These are phyloP conservation scores for Mycena vulgaris DNA, from an alignment of 768 basidiomycete genomes.

Conservation along the genomic window DNA sequence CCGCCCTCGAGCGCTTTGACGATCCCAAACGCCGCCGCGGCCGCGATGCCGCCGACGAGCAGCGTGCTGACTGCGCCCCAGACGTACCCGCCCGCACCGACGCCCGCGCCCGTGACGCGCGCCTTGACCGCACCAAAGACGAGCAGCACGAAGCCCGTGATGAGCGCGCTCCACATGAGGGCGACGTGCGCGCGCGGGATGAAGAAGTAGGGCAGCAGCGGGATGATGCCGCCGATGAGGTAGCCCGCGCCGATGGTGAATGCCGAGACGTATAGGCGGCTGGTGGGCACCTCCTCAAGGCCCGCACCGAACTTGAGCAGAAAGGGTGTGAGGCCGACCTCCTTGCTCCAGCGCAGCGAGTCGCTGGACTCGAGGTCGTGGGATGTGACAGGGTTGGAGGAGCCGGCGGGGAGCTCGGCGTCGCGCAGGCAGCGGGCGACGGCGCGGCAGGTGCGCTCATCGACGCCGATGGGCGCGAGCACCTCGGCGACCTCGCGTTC, in stretches of 20 bases:
- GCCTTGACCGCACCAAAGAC: conserved; percentile 95
- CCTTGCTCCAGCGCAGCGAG: conserved; percentile 76
- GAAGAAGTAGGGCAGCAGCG: conserved; percentile 94
- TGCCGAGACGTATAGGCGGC: conserved; percentile 90
- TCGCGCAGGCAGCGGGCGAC: conserved; percentile 85
- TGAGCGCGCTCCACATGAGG: conserved; percentile 79
- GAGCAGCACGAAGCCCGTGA: conserved; percentile 90
- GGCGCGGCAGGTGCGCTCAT: conserved; percentile 82
- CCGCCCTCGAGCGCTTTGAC: conserved; percentile 63
- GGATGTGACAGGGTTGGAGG: conserved; percentile 13
- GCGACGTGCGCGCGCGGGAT: conserved; percentile 77
- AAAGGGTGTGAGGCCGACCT: conserved; percentile 93
- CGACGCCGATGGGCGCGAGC: conserved; percentile 91
- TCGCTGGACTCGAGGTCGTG: conserved; percentile 70
- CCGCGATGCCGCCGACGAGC: conserved; percentile 91
- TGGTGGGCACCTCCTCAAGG: conserved; percentile 90
- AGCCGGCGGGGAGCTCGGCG: conserved; percentile 61
- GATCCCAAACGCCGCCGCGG: conserved; percentile 74
- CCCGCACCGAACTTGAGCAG: conserved; percentile 97
- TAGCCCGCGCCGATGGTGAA: conserved; percentile 97
- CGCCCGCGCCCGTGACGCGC: conserved; percentile 86
- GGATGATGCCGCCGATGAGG: conserved; percentile 93
- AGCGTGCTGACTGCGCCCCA: conserved; percentile 92
- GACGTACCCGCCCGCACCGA: conserved; percentile 76
- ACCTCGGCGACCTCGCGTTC: conserved; percentile 94